These are phyloP conservation scores for Gracilariopsis chorda DNA, from an alignment of 23 red algal species.

Conservation along the genomic window DNA sequence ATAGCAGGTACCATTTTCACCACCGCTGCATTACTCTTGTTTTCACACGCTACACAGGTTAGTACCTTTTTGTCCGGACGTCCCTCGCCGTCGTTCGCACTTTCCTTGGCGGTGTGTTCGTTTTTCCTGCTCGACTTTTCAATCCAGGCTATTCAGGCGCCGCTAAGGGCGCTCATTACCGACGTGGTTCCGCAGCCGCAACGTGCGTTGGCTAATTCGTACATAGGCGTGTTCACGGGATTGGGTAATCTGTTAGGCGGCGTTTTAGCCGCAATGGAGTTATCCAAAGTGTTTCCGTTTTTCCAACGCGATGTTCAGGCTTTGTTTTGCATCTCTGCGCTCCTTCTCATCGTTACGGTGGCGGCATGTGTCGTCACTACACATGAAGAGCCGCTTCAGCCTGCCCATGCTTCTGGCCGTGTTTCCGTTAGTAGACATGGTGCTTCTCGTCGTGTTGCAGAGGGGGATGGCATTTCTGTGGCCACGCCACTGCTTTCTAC, in stretches of 20 bases:
- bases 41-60: constrained; percentile 44
- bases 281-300: background rate
- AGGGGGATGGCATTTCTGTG: background rate
- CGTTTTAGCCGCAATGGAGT: constrained; percentile 11
- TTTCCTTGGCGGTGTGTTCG: constrained; percentile 65
- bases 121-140: constrained; percentile 97
- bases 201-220: constrained; percentile 79
- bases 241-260: constrained; percentile 88
- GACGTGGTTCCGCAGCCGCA: constrained; percentile 69
- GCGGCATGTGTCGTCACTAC: constrained; percentile 37
- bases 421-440: background rate
- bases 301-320: constrained; percentile 67
- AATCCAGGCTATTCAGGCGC: constrained; percentile 92
- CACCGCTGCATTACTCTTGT: constrained; percentile 57
- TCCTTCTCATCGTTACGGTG: constrained; percentile 55
- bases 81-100: background rate
- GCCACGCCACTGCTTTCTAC: background rate
- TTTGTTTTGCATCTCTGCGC: constrained; percentile 63
- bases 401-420: background rate
- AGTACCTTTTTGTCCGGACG: background rate
- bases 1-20: constrained; percentile 81
- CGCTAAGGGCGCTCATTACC: constrained; percentile 80
- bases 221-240: constrained; percentile 73
- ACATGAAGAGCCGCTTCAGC: constrained; percentile 43
- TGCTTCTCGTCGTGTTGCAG: background rate